phyloP scores from a whole-genome alignment of 1,284 basidiomycete genomes.

The Ganoderma leucocontextum region DNA sequence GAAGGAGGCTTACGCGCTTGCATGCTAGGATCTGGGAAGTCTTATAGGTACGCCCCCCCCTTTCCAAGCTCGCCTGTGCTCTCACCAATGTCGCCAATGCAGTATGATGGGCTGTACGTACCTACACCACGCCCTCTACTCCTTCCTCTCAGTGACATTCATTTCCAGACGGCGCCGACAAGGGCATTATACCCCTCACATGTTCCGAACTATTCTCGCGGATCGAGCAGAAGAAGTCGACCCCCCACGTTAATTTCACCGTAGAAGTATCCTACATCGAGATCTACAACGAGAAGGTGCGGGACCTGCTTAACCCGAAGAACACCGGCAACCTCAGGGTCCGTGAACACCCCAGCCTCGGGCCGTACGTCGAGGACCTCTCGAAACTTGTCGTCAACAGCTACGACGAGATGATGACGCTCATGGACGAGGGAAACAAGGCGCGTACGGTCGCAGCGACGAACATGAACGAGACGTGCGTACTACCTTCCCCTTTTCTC shows the following conservation, averaged over 20 bases:
- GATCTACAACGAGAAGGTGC: slow-evolving; percentile 99
- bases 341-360: slow-evolving; percentile 93
- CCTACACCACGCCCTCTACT: neutral
- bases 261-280: slow-evolving; percentile 99
- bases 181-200: slow-evolving; percentile 97
- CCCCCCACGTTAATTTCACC: slow-evolving; percentile 81
- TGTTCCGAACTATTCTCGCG: slow-evolving; percentile 93
- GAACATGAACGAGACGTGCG: slow-evolving; percentile 98
- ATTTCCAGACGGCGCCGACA: slow-evolving; percentile 87
- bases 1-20: slow-evolving; percentile 19
- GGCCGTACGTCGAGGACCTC: slow-evolving; percentile 97
- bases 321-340: slow-evolving; percentile 96
- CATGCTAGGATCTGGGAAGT: slow-evolving; percentile 89
- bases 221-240: slow-evolving; percentile 74
- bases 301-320: slow-evolving; percentile 96
- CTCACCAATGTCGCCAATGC: slow-evolving; percentile 23
- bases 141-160: slow-evolving; percentile 16
- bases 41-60: slow-evolving; percentile 72
- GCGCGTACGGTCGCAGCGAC: slow-evolving; percentile 97
- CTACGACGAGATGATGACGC: slow-evolving; percentile 96
- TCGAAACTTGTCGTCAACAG: slow-evolving; percentile 92
- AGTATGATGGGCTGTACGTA: slow-evolving; percentile 99
- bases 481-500: slow-evolving; percentile 24
- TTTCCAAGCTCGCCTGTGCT: neutral
- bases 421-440: slow-evolving; percentile 99